Base-by-base conservation (phyloP, 1,284 basidiomycete genomes). In the Naganishia cerealis region DNA sequence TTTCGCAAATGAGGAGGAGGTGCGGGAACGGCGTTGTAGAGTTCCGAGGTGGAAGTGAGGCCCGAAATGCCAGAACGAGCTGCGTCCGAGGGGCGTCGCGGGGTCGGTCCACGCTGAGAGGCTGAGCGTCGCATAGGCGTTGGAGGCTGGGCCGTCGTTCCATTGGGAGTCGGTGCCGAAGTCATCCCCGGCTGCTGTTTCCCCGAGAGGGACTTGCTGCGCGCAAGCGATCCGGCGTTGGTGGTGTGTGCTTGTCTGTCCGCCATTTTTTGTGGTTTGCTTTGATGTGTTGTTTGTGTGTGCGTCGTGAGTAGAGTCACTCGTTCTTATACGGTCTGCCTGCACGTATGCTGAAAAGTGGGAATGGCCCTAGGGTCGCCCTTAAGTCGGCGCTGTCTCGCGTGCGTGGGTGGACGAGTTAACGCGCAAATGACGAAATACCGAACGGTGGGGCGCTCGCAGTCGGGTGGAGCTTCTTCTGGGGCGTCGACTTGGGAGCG, bases 211-310 rank as follows among this genome's bases (percentile, higher is more conserved):
- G 33, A 38, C 29, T 53, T 50, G 48, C 46, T 52, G n/a, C 59
- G 29, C n/a, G 59, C 59, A 21, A 62, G 48, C 13, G 59, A 62
- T 21, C 46, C 46, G 42, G 46, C 46, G 24, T 50, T 50, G 21
- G 57, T 36, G 57, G 57, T 46, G 40, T 59, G 57, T 43, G 57
- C 57, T 36, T 59, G 57, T 26, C 57, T 26, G 24, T 59, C 57
- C 29, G 57, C 29, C 57, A 59, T 59, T 42, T 3, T 46, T 15
- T 1, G 9, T 3, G 13, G 21, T 33, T 7, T 12, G 3, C 9
- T 7, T 29, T 3, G 21, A 39, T 2, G 39, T n/a, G 46, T 18
- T 46, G 43, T 15, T 50, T 24, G n/a, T n/a, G n/a, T n/a, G n/a
- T n/a, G n/a, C n/a, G n/a, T n/a, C n/a, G n/a, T n/a, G n/a, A n/a